Evolutionary conservation across 1,284 basidiomycete species (phyloP).

Genomic region (Ceratobasidium theobromae): DNA sequence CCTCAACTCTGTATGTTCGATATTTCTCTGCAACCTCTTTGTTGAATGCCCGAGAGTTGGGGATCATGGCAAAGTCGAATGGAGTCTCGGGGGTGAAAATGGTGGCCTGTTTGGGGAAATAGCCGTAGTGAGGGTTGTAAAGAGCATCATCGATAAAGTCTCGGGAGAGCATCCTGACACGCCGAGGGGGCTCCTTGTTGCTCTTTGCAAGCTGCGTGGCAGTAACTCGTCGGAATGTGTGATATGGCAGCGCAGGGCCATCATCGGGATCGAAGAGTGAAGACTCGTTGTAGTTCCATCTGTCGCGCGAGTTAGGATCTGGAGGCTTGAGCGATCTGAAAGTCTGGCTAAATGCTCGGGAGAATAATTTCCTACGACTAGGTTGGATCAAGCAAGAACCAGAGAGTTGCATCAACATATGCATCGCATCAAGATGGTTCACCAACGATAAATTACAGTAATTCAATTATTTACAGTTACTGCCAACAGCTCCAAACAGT

Average conservation of each 20-base stretch:
- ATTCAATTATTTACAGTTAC: no score
- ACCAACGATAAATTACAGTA: no score
- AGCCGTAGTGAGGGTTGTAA: conserved; percentile 97
- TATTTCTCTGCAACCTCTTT: conserved; percentile 77
- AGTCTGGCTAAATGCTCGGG: neutral
- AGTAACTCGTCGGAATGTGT: conserved; percentile 66
- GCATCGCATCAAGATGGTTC: no score
- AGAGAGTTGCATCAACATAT: conserved; percentile 8
- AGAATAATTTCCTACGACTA: neutral
- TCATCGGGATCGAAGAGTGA: conserved; percentile 53
- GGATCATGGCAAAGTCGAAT: conserved; percentile 72
- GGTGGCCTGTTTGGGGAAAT: conserved; percentile 89
- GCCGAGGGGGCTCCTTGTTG: conserved; percentile 65
- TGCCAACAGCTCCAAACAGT: no score
- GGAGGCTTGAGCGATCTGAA: neutral
- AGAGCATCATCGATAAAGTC: conserved; percentile 97
- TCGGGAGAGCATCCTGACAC: conserved; percentile 91
- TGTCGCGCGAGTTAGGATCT: conserved; percentile 34
- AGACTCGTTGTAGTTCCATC: conserved; percentile 56
- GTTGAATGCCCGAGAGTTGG: conserved; percentile 77
- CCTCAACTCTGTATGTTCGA: conserved; percentile 57
- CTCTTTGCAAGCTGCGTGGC: conserved; percentile 65
- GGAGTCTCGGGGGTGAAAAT: conserved; percentile 73
- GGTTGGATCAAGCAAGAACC: neutral
- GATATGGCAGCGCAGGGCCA: conserved; percentile 49